Percentiles rank a stretch among this genome's conserved stretches.
These are phyloP conservation scores for Zea luxurians DNA, from an alignment of 176 grass and related monocot species.

Conservation along the genomic window DNA sequence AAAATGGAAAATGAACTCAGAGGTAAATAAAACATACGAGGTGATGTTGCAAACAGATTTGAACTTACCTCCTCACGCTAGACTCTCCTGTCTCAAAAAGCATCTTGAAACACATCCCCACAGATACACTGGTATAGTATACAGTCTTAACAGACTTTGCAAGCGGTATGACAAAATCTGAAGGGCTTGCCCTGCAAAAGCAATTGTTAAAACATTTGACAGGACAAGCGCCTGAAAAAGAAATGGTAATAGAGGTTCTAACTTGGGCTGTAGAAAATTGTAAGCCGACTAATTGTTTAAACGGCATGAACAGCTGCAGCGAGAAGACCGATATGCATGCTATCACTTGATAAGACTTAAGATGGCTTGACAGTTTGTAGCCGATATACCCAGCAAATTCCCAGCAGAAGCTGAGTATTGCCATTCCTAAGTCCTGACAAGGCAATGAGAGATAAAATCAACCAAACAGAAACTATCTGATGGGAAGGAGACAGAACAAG, in stretches of 20 bases:
- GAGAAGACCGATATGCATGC: not conserved
- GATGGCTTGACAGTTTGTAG: not conserved
- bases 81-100: not conserved
- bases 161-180: not conserved
- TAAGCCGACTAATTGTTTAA: not conserved
- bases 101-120: not conserved
- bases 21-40: not conserved
- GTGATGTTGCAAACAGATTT: not conserved
- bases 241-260: not conserved
- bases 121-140: not conserved
- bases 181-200: not conserved
- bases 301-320: not conserved
- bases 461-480: not conserved
- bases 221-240: not conserved
- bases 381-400: not conserved
- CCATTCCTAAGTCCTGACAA: not conserved
- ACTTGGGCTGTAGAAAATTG: not conserved
- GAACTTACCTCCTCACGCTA: not conserved
- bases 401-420: not conserved
- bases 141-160: not conserved
- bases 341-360: not conserved
- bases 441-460: not conserved
- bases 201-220: not conserved
- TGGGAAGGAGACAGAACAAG: not conserved
- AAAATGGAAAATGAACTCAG: not conserved